Evolutionary conservation across 768 basidiomycete species (phyloP).

Genomic region (Boletellus ananas): DNA sequence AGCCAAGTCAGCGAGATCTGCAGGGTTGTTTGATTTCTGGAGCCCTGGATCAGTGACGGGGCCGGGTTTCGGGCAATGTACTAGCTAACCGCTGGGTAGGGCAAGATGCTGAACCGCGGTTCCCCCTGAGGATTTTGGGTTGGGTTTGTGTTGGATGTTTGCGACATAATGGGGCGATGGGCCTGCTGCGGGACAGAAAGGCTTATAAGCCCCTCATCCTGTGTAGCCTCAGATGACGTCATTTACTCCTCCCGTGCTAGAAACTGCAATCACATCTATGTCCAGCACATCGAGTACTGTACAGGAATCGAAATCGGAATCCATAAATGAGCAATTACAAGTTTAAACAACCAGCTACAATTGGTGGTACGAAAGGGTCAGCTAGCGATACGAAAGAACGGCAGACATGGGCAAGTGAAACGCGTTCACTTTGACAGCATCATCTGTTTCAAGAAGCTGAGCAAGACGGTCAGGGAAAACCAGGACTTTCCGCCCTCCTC

Average conservation of each 20-base stretch:
- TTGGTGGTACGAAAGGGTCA: conserved; percentile 2
- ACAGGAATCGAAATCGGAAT: background rate
- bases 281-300: too few species aligned
- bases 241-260: background rate
- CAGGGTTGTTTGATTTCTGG: conserved; percentile 60
- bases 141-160: conserved; percentile 7
- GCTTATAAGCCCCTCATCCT: background rate
- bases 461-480: conserved; percentile 2
- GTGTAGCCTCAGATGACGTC: conserved; percentile 14
- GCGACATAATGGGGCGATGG: conserved; percentile 13
- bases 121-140: conserved; percentile 22
- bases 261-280: too few species aligned
- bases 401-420: conserved; percentile 16
- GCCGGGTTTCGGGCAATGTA: background rate
- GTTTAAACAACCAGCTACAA: conserved; percentile 1
- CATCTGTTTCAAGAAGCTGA: conserved; percentile 45
- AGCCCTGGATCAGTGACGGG: background rate
- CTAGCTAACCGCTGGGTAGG: conserved; percentile 56
- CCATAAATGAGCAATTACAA: conserved; percentile 8
- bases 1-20: conserved; percentile 39
- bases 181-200: background rate
- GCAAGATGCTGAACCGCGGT: conserved; percentile 48
- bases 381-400: conserved; percentile 1
- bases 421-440: conserved; percentile 62
- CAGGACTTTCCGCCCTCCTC: conserved; percentile 10